Conservation (phyloP, 441 rosid species). For the Populus hybrid region DNA sequence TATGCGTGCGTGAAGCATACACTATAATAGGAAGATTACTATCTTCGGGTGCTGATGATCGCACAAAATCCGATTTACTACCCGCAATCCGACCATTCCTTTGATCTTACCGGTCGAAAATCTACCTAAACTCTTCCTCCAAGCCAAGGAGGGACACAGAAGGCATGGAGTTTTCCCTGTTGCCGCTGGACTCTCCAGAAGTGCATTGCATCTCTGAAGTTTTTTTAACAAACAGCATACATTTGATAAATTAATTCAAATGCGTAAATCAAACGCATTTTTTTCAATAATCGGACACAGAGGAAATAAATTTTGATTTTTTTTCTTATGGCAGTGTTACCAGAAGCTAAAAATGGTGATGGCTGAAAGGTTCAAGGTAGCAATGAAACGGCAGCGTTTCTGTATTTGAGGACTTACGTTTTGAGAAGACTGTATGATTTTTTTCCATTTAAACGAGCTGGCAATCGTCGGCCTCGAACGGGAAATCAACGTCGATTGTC, state of each 20-base stretch:
- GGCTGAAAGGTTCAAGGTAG: not conserved
- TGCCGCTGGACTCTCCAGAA: slow-evolving; percentile 97
- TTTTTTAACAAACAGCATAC: not conserved
- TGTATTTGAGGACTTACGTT: slow-evolving; percentile 36
- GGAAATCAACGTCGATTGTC: slow-evolving; percentile 90
- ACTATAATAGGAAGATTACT: slow-evolving; percentile 66
- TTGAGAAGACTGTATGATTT: slow-evolving; percentile 80
- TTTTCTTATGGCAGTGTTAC: not conserved
- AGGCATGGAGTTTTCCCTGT: slow-evolving; percentile 95
- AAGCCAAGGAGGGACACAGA: slow-evolving; percentile 95
- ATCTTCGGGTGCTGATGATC: slow-evolving; percentile 27
- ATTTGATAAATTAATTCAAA: not conserved
- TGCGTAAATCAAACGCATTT: not conserved
- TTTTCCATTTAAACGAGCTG: slow-evolving; percentile 94
- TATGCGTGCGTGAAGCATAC: slow-evolving; percentile 88
- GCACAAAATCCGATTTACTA: slow-evolving; percentile 30
- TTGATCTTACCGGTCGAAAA: slow-evolving; percentile 57
- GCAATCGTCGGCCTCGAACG: slow-evolving; percentile 83
- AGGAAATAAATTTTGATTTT: too few relatives aligned
- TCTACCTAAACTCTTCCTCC: slow-evolving; percentile 86
- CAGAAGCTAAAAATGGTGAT: not conserved
- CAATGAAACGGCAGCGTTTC: not conserved
- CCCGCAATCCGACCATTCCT: slow-evolving; percentile 30
- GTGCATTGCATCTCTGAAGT: slow-evolving; percentile 78
- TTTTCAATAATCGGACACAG: too few relatives aligned